Evolutionary conservation across 164 flowering plant species (phyloP).

Genomic region (Vitis amurensis): DNA sequence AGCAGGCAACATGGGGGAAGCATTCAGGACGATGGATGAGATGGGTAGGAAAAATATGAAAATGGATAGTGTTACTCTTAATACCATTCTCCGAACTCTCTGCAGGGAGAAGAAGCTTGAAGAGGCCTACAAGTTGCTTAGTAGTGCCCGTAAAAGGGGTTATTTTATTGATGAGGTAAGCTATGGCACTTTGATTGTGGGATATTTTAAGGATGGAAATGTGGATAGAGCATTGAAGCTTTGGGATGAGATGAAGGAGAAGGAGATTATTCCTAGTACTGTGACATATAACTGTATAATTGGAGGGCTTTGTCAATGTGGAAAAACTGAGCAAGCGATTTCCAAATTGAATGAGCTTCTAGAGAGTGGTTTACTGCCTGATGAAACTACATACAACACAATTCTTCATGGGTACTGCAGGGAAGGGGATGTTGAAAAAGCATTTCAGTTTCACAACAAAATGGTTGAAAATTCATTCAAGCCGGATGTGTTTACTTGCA

Average conservation of each 20-base stretch:
- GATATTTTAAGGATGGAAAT: conserved; percentile 56
- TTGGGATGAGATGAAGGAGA: conserved; percentile 84
- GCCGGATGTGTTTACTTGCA: conserved; percentile 69
- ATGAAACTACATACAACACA: conserved; percentile 76
- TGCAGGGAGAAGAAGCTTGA: conserved; percentile 58
- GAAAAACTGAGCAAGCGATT: conserved; percentile 58
- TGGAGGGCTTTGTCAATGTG: conserved; percentile 63
- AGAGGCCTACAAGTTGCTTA: conserved; percentile 57
- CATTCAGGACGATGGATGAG: conserved; percentile 64
- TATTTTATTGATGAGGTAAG: conserved; percentile 71
- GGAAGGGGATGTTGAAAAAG: conserved; percentile 72
- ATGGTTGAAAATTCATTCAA: conserved; percentile 76
- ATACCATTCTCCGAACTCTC: conserved; percentile 56
- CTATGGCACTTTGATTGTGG: conserved; percentile 77
- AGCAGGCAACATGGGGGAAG: conserved; percentile 55
- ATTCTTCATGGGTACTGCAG: conserved; percentile 73
- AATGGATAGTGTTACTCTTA: conserved; percentile 64
- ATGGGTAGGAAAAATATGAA: conserved; percentile 69
- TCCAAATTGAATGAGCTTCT: conserved; percentile 67
- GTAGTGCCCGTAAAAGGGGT: conserved; percentile 51
- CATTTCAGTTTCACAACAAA: conserved; percentile 73
- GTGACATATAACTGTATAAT: conserved; percentile 69
- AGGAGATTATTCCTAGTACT: conserved; percentile 55
- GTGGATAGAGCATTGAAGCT: conserved; percentile 57
- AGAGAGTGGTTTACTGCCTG: conserved; percentile 65